phyloP scores from a whole-genome alignment of 352 stramenopile genomes.

The Pythium grandisporangium region DNA sequence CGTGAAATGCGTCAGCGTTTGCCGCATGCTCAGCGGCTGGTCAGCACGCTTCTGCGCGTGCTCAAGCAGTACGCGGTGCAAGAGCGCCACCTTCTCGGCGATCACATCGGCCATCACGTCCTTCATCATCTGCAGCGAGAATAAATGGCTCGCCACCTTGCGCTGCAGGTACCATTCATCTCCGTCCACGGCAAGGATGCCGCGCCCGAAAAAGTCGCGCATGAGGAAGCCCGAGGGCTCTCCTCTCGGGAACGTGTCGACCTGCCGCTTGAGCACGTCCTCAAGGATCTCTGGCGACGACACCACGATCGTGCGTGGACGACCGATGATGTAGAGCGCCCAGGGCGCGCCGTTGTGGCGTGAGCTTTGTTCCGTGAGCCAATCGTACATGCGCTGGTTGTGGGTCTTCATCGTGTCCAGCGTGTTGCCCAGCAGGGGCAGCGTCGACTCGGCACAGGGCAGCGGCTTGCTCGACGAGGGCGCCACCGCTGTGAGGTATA shows the following conservation, averaged over 20 bases:
- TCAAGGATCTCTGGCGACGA: constrained; percentile 24
- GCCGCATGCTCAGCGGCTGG: constrained; percentile 4
- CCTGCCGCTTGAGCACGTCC: constrained; percentile 36
- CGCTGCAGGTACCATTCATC: constrained; percentile 54
- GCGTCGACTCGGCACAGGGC: constrained; percentile 12
- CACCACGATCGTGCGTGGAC: constrained; percentile 18
- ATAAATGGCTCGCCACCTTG: constrained; percentile 81
- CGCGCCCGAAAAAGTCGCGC: constrained; percentile 35
- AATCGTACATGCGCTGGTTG: constrained; percentile 32
- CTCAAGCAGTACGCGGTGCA: constrained; percentile 4
- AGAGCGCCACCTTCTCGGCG: constrained; percentile 8
- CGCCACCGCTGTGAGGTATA: too few species aligned
- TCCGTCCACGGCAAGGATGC: constrained; percentile 58
- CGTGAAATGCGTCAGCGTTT: constrained; percentile 22
- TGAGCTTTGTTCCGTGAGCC: constrained; percentile 32
- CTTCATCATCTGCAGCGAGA: constrained; percentile 44
- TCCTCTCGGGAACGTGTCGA: constrained; percentile 43
- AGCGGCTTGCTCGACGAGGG: background rate
- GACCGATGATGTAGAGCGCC: constrained; percentile 22
- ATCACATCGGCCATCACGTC: constrained; percentile 22
- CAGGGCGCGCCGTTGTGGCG: constrained; percentile 15
- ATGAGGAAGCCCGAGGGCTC: constrained; percentile 16
- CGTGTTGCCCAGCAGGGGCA: constrained; percentile 35
- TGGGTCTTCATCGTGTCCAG: constrained; percentile 38
- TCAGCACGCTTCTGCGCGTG: background rate